phyloP scores from a whole-genome alignment of 2,329 filamentous ascomycete genomes.

The Cercospora janseana region DNA sequence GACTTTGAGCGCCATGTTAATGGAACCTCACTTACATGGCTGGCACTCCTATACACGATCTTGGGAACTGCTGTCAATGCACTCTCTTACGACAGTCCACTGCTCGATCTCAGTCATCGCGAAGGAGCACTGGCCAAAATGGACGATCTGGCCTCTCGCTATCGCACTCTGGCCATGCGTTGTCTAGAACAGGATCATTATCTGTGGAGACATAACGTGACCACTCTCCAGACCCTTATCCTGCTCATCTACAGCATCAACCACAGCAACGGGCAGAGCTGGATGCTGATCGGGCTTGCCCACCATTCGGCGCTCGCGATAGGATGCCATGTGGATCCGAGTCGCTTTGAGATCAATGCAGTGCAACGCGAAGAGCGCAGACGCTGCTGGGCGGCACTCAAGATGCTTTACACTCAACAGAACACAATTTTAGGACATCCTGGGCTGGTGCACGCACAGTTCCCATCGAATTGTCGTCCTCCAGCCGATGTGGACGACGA shows the following conservation, averaged over 20 bases:
- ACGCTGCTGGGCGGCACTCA: slow-evolving; percentile 6
- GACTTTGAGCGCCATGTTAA: neutral
- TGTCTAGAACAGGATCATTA: slow-evolving; percentile 8
- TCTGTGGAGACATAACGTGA: slow-evolving; percentile 4
- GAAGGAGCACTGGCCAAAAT: neutral
- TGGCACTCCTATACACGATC: slow-evolving; percentile 2
- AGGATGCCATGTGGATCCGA: slow-evolving; percentile 7
- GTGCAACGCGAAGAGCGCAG: slow-evolving; percentile 2
- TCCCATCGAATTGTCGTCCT: neutral
- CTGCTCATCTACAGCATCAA: slow-evolving; percentile 8
- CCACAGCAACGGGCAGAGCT: slow-evolving; percentile 3
- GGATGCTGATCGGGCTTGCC: slow-evolving; percentile 7
- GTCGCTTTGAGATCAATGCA: neutral
- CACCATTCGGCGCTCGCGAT: slow-evolving; percentile 4
- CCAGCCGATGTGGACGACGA: slow-evolving; percentile 2
- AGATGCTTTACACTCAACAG: slow-evolving; percentile 7
- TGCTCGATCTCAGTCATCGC: neutral
- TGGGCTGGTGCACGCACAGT: neutral
- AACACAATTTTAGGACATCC: slow-evolving; percentile 1
- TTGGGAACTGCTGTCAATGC: slow-evolving; percentile 1
- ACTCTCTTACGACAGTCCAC: neutral
- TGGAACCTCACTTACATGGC: neutral
- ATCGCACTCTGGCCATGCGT: neutral
- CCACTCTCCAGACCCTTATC: slow-evolving; percentile 1
- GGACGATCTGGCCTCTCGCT: neutral